Percentiles rank a stretch among this genome's conserved stretches.
Evolutionary conservation across 2,329 filamentous ascomycete species (phyloP).

Genomic region (Chaetomium sp.): DNA sequence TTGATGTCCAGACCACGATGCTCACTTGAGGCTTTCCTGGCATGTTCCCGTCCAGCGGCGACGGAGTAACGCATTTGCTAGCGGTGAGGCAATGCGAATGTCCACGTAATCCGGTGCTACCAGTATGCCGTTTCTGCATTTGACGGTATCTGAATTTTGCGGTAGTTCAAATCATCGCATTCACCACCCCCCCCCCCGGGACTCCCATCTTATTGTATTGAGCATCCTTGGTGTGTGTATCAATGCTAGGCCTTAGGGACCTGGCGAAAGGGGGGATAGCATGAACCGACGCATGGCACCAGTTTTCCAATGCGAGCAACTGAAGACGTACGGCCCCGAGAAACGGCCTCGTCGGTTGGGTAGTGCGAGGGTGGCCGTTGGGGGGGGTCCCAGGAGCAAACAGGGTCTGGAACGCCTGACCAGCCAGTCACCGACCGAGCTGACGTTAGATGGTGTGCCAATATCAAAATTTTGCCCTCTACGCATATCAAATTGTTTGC

Average conservation of each 20-base stretch:
- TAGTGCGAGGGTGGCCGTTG: neutral
- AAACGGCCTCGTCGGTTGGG: neutral
- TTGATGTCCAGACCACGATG: conserved; percentile 52
- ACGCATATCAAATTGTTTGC: neutral
- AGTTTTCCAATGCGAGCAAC: neutral
- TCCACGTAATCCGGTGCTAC: neutral
- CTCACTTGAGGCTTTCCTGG: conserved; percentile 14
- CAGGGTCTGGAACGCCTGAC: neutral
- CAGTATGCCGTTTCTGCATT: neutral
- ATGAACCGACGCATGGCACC: conserved; percentile 2
- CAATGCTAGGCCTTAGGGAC: neutral
- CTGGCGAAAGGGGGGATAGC: neutral
- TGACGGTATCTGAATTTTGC: neutral
- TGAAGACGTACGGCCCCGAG: neutral
- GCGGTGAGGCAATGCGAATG: neutral
- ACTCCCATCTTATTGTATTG: neutral
- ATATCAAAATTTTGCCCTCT: neutral
- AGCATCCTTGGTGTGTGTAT: neutral
- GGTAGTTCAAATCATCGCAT: neutral
- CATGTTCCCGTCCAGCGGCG: neutral
- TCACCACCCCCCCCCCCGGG: too few relatives aligned
- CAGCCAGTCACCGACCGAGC: neutral
- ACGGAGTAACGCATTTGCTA: neutral
- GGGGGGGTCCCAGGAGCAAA: neutral
- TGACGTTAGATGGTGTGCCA: conserved; percentile 8